Base-by-base conservation (phyloP, 2,329 filamentous ascomycete species). In the Talaromyces marneffei region DNA sequence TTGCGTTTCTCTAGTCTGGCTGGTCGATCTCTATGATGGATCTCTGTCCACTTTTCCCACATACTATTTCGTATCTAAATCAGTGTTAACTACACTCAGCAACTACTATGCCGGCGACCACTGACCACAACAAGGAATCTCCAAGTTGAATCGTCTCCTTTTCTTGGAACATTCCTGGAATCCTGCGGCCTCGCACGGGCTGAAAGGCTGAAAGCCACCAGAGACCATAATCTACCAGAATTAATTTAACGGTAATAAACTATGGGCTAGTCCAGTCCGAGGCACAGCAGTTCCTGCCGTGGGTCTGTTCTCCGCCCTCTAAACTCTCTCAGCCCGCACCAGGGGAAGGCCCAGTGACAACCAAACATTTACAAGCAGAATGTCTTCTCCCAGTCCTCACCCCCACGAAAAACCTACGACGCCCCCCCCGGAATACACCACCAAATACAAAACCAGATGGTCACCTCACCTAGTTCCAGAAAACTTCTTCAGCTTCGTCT, bases 301-400 rank as follows among this genome's bases (percentile, higher is more conserved):
- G 52, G 52, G 52, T 55, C 52, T 55, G 52, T 39, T 55, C 52
- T 55, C 52, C 52, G 35, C 52, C n/a, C 20, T 55, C 16, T n/a
- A 25, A 37, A 55, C 52, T 40, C 52, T 40, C 20, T 55, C 52
- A 55, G 52, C 52, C 52, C 52, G 33, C 52, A 54, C 31, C 52
- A 54, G 52, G 52, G 52, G 52, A 16, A 27, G n/a, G n/a, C n/a
- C n/a, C n/a, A 31, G 16, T 6, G 20, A 33, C 46, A 25, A 25
- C 7, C 14, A 53, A 54, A 16, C 20, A 39, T 18, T 37, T 16
- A 33, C 27, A 6, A 25, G n/a, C n/a, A n/a, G 46, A 50, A 29
- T n/a, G n/a, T 48, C 42, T 46, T 27, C 37, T n/a, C n/a, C n/a
- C n/a, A n/a, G n/a, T n/a, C n/a, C n/a, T 40, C 39, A 12, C 39